Conservation (phyloP, 805 yeast species). For the Hermanozyma aechmeae region DNA sequence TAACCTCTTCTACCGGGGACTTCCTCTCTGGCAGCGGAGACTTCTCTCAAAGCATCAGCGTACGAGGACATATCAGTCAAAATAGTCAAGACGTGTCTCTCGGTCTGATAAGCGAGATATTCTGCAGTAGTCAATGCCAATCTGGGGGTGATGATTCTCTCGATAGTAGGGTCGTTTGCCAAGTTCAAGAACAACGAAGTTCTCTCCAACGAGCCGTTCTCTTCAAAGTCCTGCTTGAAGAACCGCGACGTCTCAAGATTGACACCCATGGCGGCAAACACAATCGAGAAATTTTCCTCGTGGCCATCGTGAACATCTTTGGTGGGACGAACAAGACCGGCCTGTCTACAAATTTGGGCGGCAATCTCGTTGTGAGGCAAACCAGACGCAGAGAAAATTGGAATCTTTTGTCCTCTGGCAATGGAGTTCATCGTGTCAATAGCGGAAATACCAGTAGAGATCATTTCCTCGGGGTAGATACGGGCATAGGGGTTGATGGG, state of each 20-base stretch:
- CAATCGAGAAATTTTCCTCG: slow-evolving; percentile 98
- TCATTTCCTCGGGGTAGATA: slow-evolving; percentile 99
- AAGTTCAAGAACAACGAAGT: slow-evolving; percentile 92
- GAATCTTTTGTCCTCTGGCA: slow-evolving; percentile 99
- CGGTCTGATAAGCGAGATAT: slow-evolving; percentile 97
- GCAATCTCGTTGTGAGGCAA: slow-evolving; percentile 99
- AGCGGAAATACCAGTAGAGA: slow-evolving; percentile 97
- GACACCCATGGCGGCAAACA: slow-evolving; percentile 99
- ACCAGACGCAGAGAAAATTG: slow-evolving; percentile 98
- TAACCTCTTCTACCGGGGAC: slow-evolving; percentile 99
- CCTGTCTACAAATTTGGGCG: slow-evolving; percentile 99
- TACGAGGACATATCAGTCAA: slow-evolving; percentile 99
- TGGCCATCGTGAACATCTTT: slow-evolving; percentile 99
- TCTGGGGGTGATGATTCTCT: slow-evolving; percentile 98
- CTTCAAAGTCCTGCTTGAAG: slow-evolving; percentile 98
- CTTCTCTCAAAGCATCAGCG: slow-evolving; percentile 99
- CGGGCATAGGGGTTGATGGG: slow-evolving; percentile 98
- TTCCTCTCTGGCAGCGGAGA: slow-evolving; percentile 99
- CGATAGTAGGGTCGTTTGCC: slow-evolving; percentile 99
- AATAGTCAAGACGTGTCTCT: slow-evolving; percentile 96
- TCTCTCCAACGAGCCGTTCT: slow-evolving; percentile 97
- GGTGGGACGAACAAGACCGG: slow-evolving; percentile 98
- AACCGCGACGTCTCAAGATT: slow-evolving; percentile 97
- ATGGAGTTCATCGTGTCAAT: slow-evolving; percentile 99
- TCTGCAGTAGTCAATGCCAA: slow-evolving; percentile 98